These are phyloP conservation scores for Aspergillus brasiliensis DNA, from an alignment of 2,329 filamentous ascomycete species.

Conservation along the genomic window DNA sequence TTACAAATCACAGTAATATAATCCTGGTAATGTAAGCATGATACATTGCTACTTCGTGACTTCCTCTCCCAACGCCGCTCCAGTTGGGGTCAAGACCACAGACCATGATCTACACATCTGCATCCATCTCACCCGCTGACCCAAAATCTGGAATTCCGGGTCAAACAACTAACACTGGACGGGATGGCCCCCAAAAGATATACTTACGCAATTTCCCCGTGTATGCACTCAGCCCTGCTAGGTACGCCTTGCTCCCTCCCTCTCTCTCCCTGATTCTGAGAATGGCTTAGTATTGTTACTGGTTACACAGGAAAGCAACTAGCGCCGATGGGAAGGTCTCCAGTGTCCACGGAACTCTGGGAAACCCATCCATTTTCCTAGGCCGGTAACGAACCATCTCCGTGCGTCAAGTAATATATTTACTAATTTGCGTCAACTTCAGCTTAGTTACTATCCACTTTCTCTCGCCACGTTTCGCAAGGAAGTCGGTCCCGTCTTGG, in stretches of 20 bases:
- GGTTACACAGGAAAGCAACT: background rate
- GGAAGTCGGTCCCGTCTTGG: background rate
- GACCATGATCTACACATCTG: background rate
- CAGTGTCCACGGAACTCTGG: no score
- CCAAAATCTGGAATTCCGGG: background rate
- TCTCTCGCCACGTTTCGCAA: background rate
- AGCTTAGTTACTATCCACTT: slow-evolving; percentile 5
- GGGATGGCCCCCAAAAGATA: no score
- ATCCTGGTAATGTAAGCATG: no score
- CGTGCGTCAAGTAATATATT: background rate
- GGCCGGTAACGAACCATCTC: background rate
- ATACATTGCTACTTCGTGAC: no score
- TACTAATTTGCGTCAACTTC: background rate
- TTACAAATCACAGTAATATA: no score
- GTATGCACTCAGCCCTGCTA: background rate
- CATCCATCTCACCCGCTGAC: background rate
- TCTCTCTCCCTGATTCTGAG: no score
- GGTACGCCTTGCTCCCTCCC: no score
- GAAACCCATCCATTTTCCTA: background rate
- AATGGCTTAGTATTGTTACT: background rate
- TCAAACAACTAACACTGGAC: background rate
- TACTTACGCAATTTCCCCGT: background rate
- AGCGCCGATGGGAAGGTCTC: background rate
- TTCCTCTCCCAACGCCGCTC: no score
- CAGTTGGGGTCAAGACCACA: no score